Conservation (phyloP, 2,329 filamentous ascomycete species). For the Beauveria brongniartii region DNA sequence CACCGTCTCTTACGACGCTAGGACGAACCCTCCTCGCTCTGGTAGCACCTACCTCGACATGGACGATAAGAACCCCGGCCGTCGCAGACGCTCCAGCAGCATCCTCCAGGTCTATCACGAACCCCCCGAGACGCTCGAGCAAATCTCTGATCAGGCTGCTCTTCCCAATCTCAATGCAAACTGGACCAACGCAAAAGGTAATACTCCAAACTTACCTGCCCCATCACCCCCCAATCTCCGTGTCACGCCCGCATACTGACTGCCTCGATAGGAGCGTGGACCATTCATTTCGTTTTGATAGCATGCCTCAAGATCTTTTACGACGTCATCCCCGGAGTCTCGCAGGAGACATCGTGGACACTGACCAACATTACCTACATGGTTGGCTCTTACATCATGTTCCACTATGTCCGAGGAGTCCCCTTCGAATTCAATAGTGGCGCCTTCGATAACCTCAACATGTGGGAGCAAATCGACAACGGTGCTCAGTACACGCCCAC, state of each 20-base stretch:
- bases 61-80: conserved; percentile 55
- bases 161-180: conserved; percentile 94
- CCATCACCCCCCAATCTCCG: background rate
- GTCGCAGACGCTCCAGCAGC: conserved; percentile 93
- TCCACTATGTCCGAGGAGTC: conserved; percentile 95
- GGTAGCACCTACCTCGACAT: conserved; percentile 50
- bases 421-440: conserved; percentile 98
- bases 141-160: conserved; percentile 91
- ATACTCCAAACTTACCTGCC: conserved; percentile 26
- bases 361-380: conserved; percentile 98
- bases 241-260: background rate
- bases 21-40: conserved; percentile 60
- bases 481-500: conserved; percentile 97
- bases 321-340: conserved; percentile 91
- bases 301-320: conserved; percentile 89
- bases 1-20: conserved; percentile 85
- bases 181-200: conserved; percentile 99
- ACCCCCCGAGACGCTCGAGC: conserved; percentile 91
- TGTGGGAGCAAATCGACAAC: conserved; percentile 99
- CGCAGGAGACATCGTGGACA: conserved; percentile 97
- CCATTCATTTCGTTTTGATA: conserved; percentile 92
- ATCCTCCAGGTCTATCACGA: conserved; percentile 90
- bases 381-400: conserved; percentile 98
- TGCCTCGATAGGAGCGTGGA: conserved; percentile 72
- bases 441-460: conserved; percentile 98